These are phyloP conservation scores for Acanthamoeba castellanii DNA, from an alignment of 208 protist species.

Conservation along the genomic window DNA sequence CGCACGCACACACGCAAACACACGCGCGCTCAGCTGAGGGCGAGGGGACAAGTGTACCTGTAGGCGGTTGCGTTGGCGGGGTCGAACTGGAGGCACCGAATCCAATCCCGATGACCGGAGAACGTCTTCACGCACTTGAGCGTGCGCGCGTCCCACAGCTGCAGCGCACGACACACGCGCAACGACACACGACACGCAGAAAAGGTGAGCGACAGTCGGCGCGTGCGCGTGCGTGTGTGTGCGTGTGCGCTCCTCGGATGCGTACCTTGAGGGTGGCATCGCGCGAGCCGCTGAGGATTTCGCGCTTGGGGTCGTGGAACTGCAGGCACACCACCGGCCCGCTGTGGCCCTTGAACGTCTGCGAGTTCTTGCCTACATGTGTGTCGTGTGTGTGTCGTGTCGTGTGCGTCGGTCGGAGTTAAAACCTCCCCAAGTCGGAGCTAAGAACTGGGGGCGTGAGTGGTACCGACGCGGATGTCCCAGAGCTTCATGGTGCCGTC, in stretches of 20 bases:
- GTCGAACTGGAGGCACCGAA: constrained; percentile 22
- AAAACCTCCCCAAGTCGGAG: too few species aligned
- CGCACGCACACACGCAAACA: not conserved
- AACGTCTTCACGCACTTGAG: constrained; percentile 15
- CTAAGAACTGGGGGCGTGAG: too few species aligned
- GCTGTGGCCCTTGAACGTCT: constrained; percentile 46
- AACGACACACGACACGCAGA: too few species aligned
- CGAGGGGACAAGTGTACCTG: not conserved
- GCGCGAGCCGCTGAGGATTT: constrained; percentile 15
- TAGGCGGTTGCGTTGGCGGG: not conserved
- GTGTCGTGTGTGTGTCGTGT: not conserved
- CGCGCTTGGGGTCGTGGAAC: constrained; percentile 35
- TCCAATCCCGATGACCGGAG: constrained; percentile 20
- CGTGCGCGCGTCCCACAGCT: constrained; percentile 59
- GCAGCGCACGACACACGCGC: not conserved
- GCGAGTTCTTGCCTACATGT: constrained; percentile 12
- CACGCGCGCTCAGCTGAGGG: not conserved
- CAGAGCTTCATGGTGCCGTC: constrained; percentile 24
- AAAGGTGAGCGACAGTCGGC: not conserved
- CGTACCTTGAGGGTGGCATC: constrained; percentile 15
- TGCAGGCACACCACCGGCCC: constrained; percentile 55
- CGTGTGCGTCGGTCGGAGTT: not conserved
- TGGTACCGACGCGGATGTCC: constrained; percentile 41
- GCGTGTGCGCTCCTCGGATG: too few species aligned
- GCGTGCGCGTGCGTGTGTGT: not conserved